phyloP scores from a whole-genome alignment of 352 stramenopile species.

The Pythium dissotocum region DNA sequence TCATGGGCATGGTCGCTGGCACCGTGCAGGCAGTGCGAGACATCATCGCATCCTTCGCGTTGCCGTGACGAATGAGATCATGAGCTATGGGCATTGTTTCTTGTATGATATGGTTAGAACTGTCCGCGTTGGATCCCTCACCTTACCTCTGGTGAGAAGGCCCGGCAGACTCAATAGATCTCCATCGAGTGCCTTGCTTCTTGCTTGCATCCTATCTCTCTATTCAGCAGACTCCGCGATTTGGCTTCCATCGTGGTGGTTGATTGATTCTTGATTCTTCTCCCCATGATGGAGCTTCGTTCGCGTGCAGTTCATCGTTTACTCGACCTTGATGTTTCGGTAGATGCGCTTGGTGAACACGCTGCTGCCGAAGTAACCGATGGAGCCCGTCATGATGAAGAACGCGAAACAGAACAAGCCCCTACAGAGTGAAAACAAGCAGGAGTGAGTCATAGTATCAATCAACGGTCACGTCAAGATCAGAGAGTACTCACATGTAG shows the following conservation, averaged over 20 bases:
- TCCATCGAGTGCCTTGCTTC: not conserved
- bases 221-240: not conserved
- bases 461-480: too few species aligned
- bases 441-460: not conserved
- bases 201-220: not conserved
- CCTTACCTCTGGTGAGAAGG: not conserved
- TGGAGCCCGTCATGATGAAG: slow-evolving; percentile 92
- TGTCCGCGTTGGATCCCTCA: not conserved
- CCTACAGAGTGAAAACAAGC: slow-evolving; percentile 38
- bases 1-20: slow-evolving; percentile 67
- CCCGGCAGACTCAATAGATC: too few species aligned
- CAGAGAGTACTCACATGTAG: slow-evolving; percentile 87
- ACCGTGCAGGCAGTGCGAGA: slow-evolving; percentile 56
- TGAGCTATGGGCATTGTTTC: not conserved
- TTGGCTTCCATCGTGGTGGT: not conserved
- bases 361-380: slow-evolving; percentile 90
- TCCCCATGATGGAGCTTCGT: too few species aligned
- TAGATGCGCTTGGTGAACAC: slow-evolving; percentile 96
- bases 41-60: slow-evolving; percentile 39
- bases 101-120: slow-evolving; percentile 1
- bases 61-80: not conserved
- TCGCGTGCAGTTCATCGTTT: slow-evolving; percentile 24
- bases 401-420: slow-evolving; percentile 91
- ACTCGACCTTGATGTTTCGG: slow-evolving; percentile 95
- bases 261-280: too few species aligned